Evolutionary conservation across 306 rosid species (phyloP).

Genomic region (Prunus armeniaca): DNA sequence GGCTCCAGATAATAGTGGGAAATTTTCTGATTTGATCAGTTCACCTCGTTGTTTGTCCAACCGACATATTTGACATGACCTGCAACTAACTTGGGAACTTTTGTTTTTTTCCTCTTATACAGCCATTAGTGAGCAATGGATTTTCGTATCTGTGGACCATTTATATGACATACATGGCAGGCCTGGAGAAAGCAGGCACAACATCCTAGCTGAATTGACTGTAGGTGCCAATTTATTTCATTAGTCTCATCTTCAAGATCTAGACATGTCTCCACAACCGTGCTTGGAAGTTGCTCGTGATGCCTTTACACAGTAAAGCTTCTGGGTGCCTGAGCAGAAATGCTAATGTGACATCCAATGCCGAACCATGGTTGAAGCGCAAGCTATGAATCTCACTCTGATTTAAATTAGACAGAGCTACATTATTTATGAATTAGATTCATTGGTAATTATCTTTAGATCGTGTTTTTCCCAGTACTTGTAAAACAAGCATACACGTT

Average conservation of each 20-base stretch:
- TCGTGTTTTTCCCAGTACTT: slow-evolving; percentile 5
- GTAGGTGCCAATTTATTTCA: slow-evolving; percentile 9
- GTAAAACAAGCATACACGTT: not conserved
- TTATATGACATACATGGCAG: slow-evolving; percentile 90
- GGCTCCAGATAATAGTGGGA: not conserved
- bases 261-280: slow-evolving; percentile 6
- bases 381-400: slow-evolving; percentile 11
- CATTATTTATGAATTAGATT: slow-evolving; percentile 2
- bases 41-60: not conserved
- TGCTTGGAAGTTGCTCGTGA: slow-evolving; percentile 17
- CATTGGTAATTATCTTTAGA: not conserved
- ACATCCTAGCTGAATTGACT: slow-evolving; percentile 32
- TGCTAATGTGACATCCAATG: slow-evolving; percentile 18
- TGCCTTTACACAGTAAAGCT: slow-evolving; percentile 10
- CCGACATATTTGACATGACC: not conserved
- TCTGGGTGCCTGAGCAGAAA: not conserved
- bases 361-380: slow-evolving; percentile 5
- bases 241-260: not conserved
- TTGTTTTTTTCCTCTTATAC: slow-evolving; percentile 21
- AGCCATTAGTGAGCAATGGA: slow-evolving; percentile 92
- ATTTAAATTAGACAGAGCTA: not conserved
- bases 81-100: slow-evolving; percentile 6
- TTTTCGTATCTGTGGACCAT: slow-evolving; percentile 91
- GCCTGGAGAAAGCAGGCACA: slow-evolving; percentile 59
- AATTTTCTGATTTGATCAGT: not conserved